Evolutionary conservation across 345 rosid species (phyloP), one percentile per base, ranked within the genome.

Genomic region (Aethionema arabicum): DNA sequence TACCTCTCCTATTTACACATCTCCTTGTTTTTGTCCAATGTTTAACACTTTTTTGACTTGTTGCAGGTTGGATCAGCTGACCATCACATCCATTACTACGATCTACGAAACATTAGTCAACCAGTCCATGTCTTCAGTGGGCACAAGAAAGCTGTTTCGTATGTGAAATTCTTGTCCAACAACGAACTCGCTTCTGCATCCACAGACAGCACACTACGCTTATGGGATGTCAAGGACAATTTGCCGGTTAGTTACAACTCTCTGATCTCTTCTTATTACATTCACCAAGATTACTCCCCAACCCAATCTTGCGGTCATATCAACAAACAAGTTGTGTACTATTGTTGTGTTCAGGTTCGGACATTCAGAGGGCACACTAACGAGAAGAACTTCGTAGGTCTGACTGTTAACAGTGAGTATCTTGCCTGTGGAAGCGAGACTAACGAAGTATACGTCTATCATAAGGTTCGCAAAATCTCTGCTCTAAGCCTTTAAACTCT

Each of bases 131-230:
- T 90, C 62, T 95, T 95, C 61, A 83, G 83, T 6, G 99, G 99
- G 66, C 97, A 90, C 73, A 81, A 79, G 56, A 95, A 88, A 83
- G 77, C 97, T 29, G 97, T 90, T 72, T 95, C 99, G 1, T 95
- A 95, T 70, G 97, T 95, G 64, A 90, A 95, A 65, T 90, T 90
- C 77, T 76, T 95, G 79, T 90, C 99, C 35, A 80, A 80, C 73
- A 76, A 80, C 39, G 99, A 95, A 83, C 99, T 90, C 66, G 91
- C 96, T 70, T 95, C 97, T 61, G 97, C 97, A 42, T 95, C 99
- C 9, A 95, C 97, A 5, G 99, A 95, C 79, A 88, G 93, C 76
- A 88, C 99, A 8, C 76, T 95, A 64, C 78, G 97, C 27, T 73
- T 90, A 52, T 90, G 99, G 99, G 97, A 95, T 61, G 97, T 95